These are phyloP conservation scores for Candida berthetii DNA, from an alignment of 805 yeast genomes.

Conservation along the genomic window DNA sequence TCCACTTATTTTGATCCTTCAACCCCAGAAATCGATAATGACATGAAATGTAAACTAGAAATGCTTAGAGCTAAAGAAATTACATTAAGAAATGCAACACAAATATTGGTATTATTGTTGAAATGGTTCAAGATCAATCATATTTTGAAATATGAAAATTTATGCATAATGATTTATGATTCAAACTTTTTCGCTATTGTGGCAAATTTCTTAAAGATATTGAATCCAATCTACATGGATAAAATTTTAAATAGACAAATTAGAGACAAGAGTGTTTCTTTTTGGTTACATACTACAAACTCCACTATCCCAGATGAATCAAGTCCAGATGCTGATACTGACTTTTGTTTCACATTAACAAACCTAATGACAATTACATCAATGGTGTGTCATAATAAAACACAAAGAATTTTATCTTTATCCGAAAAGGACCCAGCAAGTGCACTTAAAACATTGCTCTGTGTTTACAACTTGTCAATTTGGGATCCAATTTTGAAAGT, in stretches of 20 bases:
- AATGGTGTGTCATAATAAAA: constrained; percentile 55
- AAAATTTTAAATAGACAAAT: constrained; percentile 22
- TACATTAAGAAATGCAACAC: constrained; percentile 51
- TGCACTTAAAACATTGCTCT: constrained; percentile 47
- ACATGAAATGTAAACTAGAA: constrained; percentile 33
- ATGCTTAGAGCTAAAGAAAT: constrained; percentile 56
- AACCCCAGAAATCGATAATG: neutral
- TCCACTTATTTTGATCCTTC: neutral
- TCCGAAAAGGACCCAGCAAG: constrained; percentile 62
- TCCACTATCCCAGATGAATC: neutral
- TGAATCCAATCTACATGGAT: constrained; percentile 19
- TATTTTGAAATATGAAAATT: constrained; percentile 69
- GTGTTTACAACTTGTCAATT: constrained; percentile 54
- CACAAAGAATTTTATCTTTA: constrained; percentile 65
- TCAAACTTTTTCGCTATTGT: constrained; percentile 39
- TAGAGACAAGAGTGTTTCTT: constrained; percentile 9
- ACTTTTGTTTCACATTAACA: constrained; percentile 40
- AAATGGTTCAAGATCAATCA: constrained; percentile 81
- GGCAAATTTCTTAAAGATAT: constrained; percentile 10
- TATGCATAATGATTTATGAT: constrained; percentile 70
- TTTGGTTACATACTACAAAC: constrained; percentile 12
- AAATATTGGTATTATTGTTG: constrained; percentile 44
- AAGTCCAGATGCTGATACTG: constrained; percentile 19
- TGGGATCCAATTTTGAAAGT: constrained; percentile 69
- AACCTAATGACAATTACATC: constrained; percentile 52